Evolutionary conservation across 2,329 filamentous ascomycete species (phyloP), one percentile per base, ranked within the genome.

Genomic region (Neofusicoccum laricinum): DNA sequence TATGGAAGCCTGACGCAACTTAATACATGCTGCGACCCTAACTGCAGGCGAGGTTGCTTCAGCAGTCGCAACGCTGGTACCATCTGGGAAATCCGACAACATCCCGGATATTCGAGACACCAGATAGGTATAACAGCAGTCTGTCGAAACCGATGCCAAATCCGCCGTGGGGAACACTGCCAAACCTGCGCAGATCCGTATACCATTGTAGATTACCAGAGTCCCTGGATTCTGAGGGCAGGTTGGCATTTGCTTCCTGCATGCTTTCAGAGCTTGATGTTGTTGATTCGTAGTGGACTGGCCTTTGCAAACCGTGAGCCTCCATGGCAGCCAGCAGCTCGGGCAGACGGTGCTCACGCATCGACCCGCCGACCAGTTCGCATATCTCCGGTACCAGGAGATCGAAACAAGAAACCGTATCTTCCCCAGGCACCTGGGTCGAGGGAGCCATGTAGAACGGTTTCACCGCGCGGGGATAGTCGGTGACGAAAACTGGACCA

Each of bases 131-230:
- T 72, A 90, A 89, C 70, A 97, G 78, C 67, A 97, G 84, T 63
- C 93, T 86, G 81, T 97, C 93, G 73, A 96, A 96, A 8, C 93
- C 93, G 64, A 97, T 77, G 2, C 93, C 93, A 74, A 96, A 97
- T 0, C 93, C 93, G 46, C 93, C 93, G 71, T 97, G 93, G 40
- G 92, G 92, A 64, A 92, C 91, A 69, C 90, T 93, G n/a, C 93
- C 93, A 86, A 92, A 97, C 69, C 90, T 88, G 66, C 93, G 88
- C 66, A 97, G 83, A 75, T 97, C 93, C 25, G 92, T 81, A 74
- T 97, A 97, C 93, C 93, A 97, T 69, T 89, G 86, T 63, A 97
- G 77, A 36, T 59, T 30, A 7, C 30, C 19, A 2, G 61, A n/a
- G n/a, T 48, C n/a, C 11, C n/a, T 43, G n/a, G 15, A 3, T 36